phyloP scores from a whole-genome alignment of 169 alveolate genomes.

The Fabrea salina region DNA sequence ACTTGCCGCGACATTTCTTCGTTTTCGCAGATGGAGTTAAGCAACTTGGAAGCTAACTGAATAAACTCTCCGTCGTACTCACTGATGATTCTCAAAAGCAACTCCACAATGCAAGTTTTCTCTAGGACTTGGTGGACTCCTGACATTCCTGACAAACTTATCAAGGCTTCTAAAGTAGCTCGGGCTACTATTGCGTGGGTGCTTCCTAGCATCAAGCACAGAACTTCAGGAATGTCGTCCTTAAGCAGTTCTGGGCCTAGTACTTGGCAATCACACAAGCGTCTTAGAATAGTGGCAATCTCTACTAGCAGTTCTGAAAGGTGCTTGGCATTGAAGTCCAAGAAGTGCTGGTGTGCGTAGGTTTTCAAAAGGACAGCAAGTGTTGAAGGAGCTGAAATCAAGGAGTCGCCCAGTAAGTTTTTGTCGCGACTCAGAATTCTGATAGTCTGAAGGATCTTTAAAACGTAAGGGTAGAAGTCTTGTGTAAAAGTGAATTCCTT shows the following conservation, averaged over 20 bases:
- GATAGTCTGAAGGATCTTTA: slow-evolving; percentile 15
- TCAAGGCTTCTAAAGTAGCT: slow-evolving; percentile 13
- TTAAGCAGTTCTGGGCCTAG: not conserved
- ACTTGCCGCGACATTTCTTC: slow-evolving; percentile 14
- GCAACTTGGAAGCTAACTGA: slow-evolving; percentile 1
- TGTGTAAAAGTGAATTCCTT: not conserved
- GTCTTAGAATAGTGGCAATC: slow-evolving; percentile 13
- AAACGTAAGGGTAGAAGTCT: slow-evolving; percentile 12
- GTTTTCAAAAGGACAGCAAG: not conserved
- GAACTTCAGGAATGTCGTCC: slow-evolving; percentile 22
- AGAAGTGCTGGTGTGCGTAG: slow-evolving; percentile 5
- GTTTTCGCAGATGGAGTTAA: slow-evolving; percentile 2
- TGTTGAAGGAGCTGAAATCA: not conserved
- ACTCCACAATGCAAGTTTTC: not conserved
- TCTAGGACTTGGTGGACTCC: not conserved
- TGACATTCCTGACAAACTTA: not conserved
- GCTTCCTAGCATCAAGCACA: slow-evolving; percentile 11
- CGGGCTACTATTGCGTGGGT: slow-evolving; percentile 29
- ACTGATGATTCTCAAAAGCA: slow-evolving; percentile 4
- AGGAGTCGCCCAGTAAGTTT: not conserved
- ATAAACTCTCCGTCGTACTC: slow-evolving; percentile 31
- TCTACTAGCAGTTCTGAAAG: slow-evolving; percentile 20
- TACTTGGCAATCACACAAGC: not conserved
- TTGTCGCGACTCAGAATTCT: slow-evolving; percentile 31
- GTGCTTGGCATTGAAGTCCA: not conserved